phyloP scores from a whole-genome alignment of 768 basidiomycete genomes.

The Boletus sp. region DNA sequence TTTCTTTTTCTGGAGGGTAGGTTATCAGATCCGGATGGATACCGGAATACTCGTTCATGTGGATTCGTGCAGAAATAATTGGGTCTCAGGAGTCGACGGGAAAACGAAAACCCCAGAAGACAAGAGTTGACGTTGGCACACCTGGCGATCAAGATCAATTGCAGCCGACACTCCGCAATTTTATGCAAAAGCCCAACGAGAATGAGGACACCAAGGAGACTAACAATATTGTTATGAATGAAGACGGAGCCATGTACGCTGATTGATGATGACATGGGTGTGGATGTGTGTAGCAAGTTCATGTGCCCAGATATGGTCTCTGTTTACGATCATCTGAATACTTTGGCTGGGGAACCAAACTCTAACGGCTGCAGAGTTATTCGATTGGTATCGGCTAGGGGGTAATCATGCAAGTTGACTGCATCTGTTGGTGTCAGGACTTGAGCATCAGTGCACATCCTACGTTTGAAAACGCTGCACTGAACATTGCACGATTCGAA shows the following conservation, averaged over 20 bases:
- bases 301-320: neutral
- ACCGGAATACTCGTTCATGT: neutral
- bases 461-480: neutral
- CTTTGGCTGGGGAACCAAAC: neutral
- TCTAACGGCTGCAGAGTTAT: neutral
- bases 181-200: conserved; percentile 36
- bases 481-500: no score
- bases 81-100: conserved; percentile 49
- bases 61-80: conserved; percentile 49
- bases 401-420: no score
- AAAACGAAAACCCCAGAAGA: conserved; percentile 43
- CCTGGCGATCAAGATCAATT: conserved; percentile 19
- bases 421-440: no score
- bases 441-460: no score
- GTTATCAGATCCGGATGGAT: neutral
- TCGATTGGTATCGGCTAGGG: neutral
- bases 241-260: conserved; percentile 60
- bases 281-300: neutral
- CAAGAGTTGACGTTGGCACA: conserved; percentile 14
- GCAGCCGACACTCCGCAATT: conserved; percentile 48
- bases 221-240: conserved; percentile 48
- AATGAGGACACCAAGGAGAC: conserved; percentile 22
- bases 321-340: neutral
- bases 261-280: conserved; percentile 20
- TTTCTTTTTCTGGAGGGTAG: conserved; percentile 78